A percentile compares a stretch with the other conserved stretches of the same genome.
phyloP scores from a whole-genome alignment of 1,284 basidiomycete genomes.

The Austroboletus novae-zelandiae region DNA sequence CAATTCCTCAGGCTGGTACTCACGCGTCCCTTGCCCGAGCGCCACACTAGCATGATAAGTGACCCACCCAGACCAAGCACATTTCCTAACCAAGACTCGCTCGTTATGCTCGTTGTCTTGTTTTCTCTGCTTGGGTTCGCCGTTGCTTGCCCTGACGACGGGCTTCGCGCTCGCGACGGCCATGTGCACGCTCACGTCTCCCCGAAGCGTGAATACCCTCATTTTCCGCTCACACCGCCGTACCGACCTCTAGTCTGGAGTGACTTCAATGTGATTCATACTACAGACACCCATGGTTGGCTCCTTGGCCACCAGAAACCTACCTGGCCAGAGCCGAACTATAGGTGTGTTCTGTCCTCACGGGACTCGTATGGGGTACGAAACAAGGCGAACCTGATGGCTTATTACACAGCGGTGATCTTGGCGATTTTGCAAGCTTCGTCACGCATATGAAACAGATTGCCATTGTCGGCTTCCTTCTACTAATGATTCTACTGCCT shows the following conservation, averaged over 20 bases:
- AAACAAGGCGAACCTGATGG: constrained; percentile 5
- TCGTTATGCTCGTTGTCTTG: constrained; percentile 18
- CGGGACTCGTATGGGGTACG: neutral
- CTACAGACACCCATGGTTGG: constrained; percentile 84
- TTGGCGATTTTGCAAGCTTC: constrained; percentile 81
- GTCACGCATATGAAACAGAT: constrained; percentile 77
- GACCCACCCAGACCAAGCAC: neutral
- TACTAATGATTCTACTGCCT: neutral
- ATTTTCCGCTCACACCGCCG: constrained; percentile 50
- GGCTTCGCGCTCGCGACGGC: constrained; percentile 13
- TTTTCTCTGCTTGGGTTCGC: constrained; percentile 19
- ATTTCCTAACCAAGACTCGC: neutral
- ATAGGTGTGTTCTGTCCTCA: constrained; percentile 43
- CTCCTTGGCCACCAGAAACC: constrained; percentile 70
- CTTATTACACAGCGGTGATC: constrained; percentile 52
- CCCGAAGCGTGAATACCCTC: constrained; percentile 42
- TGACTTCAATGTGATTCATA: constrained; percentile 73
- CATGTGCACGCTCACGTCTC: constrained; percentile 35
- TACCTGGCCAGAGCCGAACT: constrained; percentile 72
- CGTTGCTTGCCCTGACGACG: constrained; percentile 18
- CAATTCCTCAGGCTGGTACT: neutral
- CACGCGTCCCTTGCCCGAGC: neutral
- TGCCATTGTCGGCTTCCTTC: constrained; percentile 45
- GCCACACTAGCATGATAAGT: neutral
- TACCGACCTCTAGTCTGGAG: constrained; percentile 69